Conservation (phyloP, 2,329 filamentous ascomycete species). For the Aspergillus novofumigatus region DNA sequence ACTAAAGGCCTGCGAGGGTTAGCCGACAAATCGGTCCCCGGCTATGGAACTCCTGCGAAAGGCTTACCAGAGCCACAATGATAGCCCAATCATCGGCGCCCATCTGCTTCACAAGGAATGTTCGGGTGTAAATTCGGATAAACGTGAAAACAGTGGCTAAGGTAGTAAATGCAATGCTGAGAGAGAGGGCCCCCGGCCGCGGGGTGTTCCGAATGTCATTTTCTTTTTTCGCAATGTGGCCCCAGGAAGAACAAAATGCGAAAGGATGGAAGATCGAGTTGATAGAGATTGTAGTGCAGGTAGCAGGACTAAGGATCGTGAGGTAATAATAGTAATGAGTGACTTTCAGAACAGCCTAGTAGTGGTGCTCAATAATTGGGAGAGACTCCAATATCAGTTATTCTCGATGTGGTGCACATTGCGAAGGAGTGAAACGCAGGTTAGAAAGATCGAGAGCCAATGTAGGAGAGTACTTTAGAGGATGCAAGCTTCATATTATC, state of each 20-base stretch:
- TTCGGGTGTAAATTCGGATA: slow-evolving; percentile 39
- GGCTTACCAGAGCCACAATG: slow-evolving; percentile 30
- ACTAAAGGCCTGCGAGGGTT: slow-evolving; percentile 20
- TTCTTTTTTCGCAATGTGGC: not conserved
- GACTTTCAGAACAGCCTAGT: not conserved
- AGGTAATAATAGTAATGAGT: not conserved
- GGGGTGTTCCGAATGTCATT: slow-evolving; percentile 24
- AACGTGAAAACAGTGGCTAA: slow-evolving; percentile 32
- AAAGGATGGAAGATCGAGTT: not conserved
- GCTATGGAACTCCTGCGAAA: not conserved
- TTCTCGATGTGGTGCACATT: not conserved
- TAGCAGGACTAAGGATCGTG: not conserved
- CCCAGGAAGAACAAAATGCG: not conserved
- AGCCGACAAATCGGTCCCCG: not conserved
- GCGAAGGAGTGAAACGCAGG: not conserved
- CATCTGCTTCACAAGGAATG: slow-evolving; percentile 31
- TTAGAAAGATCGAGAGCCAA: not conserved
- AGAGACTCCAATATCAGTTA: not conserved
- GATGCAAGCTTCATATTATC: not conserved
- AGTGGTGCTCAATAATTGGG: not conserved
- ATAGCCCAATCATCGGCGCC: slow-evolving; percentile 37
- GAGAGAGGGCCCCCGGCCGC: slow-evolving; percentile 24
- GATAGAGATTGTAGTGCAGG: not conserved
- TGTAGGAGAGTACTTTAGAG: not conserved
- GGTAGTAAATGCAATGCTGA: slow-evolving; percentile 27